These are phyloP conservation scores for Trichoderma hamatum DNA, from an alignment of 2,329 filamentous ascomycete species.

Conservation along the genomic window DNA sequence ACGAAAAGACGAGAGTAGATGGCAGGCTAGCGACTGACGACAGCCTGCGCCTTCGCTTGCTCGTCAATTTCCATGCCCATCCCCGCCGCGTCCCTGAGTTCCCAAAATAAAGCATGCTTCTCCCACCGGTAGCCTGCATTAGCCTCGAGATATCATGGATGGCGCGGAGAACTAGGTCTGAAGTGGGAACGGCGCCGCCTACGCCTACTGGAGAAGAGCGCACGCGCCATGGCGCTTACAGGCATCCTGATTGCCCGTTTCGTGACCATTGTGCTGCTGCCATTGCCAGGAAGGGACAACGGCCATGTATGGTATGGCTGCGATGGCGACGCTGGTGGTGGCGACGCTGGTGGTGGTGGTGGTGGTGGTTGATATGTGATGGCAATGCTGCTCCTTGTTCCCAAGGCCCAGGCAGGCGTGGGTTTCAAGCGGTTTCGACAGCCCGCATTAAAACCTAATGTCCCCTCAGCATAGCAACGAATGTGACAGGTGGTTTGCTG, in stretches of 20 bases:
- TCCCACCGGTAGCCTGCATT: background rate
- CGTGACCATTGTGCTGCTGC: background rate
- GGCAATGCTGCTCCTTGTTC: background rate
- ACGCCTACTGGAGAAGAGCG: background rate
- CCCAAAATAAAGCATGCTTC: constrained; percentile 22
- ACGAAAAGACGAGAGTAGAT: background rate
- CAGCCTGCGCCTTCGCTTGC: background rate
- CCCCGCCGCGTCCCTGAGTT: constrained; percentile 16
- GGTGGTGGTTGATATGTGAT: background rate
- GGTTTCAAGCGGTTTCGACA: background rate
- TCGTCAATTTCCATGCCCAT: background rate
- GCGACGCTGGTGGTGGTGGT: background rate
- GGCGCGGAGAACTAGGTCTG: constrained; percentile 19
- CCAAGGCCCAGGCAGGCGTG: background rate
- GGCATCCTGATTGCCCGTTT: constrained; percentile 7
- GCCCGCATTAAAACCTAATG: background rate
- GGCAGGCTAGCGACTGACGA: background rate
- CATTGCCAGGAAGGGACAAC: background rate
- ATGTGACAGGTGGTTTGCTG: background rate
- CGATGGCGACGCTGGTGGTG: constrained; percentile 10
- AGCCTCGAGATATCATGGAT: constrained; percentile 4
- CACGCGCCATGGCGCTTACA: background rate
- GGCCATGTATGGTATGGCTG: background rate
- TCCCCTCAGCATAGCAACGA: background rate
- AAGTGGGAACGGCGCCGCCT: constrained; percentile 16